phyloP scores from a whole-genome alignment of 257 asterid species.

The Nicotiana noctiflora region DNA sequence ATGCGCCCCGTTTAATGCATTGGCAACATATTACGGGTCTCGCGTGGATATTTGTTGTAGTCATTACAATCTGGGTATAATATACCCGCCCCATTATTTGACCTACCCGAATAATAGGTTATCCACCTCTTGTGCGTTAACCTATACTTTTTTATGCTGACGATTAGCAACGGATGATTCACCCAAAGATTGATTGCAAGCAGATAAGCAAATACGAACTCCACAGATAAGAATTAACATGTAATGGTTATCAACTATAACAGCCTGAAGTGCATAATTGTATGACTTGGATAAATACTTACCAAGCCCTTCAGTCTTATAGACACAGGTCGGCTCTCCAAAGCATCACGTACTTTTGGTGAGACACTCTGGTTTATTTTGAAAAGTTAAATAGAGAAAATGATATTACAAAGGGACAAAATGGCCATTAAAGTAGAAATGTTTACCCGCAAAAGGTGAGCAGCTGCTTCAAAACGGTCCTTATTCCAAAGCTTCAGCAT shows the following conservation, averaged over 20 bases:
- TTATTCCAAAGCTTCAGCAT: constrained; percentile 90
- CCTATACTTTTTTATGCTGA: too few relatives aligned
- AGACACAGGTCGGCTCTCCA: constrained; percentile 57
- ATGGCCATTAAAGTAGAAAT: constrained; percentile 1
- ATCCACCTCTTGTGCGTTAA: too few relatives aligned
- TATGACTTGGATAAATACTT: constrained; percentile 25
- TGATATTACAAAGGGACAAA: neutral
- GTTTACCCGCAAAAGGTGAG: constrained; percentile 70
- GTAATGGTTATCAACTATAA: neutral
- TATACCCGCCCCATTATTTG: too few relatives aligned
- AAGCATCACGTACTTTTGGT: constrained; percentile 57
- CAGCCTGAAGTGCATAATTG: neutral
- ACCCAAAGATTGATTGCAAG: too few relatives aligned
- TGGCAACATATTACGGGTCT: too few relatives aligned
- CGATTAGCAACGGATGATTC: too few relatives aligned
- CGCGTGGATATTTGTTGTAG: too few relatives aligned
- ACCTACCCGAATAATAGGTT: too few relatives aligned
- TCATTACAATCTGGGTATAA: too few relatives aligned
- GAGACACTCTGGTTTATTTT: constrained; percentile 45
- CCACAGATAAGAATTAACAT: neutral
- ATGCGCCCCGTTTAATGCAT: too few relatives aligned
- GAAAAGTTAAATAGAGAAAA: neutral
- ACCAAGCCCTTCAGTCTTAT: constrained; percentile 85
- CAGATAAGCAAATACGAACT: too few relatives aligned
- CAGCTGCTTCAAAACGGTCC: constrained; percentile 66